Evolutionary conservation across 176 grass and related monocot species (phyloP), one percentile per base, ranked within the genome.

Genomic region (Microstegium vimineum): DNA sequence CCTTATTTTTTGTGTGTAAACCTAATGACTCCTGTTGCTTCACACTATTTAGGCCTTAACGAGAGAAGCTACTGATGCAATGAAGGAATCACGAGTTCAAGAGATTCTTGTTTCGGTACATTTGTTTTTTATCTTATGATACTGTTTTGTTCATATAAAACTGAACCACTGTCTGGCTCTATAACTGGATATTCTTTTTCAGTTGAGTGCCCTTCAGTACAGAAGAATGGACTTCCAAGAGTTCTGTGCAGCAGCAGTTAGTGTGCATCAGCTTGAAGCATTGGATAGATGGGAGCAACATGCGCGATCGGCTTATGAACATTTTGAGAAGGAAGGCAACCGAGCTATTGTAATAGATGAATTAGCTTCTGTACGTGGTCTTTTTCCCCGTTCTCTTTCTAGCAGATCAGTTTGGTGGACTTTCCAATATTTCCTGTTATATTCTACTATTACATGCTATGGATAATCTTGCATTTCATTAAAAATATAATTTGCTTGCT

Each of bases 221-320:
- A 94, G 93, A 92, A 90, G 90, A 85, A 87, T 94, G 92, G 90
- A 92, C 63, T 94, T 94, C 25, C 87, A 94, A 56, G 93, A 94
- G 75, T 94, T 94, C 82, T 92, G 85, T 83, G 87, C 93, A 34
- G 93, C 93, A 49, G 70, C 93, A 49, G 35, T 94, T 75, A 94
- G 87, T 81, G 90, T 94, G 64, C 87, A 94, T 86, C 90, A 94
- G 66, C 93, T 94, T 33, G 93, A 94, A 90, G 86, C 89, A 73
- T 79, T 92, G 74, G 93, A 94, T 74, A 90, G 93, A 90, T 92
- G 93, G 93, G 93, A 94, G 84, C 93, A 94, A 72, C 93, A 94
- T 74, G 93, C 87, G 4, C 79, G 90, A n/a, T 92, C 84, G 0
- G 93, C 93, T 59, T 94, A 94, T 70, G 93, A 94, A 22, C 35